Base-by-base conservation (phyloP, 2,329 filamentous ascomycete species). In the Anisogramma anomala region DNA sequence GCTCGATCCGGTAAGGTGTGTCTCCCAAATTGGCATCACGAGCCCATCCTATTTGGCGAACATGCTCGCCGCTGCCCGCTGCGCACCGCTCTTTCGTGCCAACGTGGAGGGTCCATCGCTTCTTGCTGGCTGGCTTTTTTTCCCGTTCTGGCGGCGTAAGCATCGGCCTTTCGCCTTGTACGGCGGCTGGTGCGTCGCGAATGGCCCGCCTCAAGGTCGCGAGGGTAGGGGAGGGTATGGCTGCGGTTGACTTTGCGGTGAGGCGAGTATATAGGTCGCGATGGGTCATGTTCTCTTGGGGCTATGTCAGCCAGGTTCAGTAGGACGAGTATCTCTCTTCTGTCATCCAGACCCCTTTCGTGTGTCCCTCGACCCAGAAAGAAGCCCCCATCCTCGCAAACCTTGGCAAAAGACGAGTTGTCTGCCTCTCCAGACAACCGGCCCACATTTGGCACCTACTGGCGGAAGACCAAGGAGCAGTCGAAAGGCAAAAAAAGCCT, bases 361-460 rank as follows among this genome's bases (percentile, higher is more conserved):
- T 32, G 3, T 32, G 15, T 23, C 22, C 22, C 22, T 23, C 22
- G 9, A 5, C 22, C 6, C 22, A 23, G 22, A 6, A 23, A 5
- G 5, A 23, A 23, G 9, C 5, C 22, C 22, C 22, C 5, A 5
- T 6, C 22, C 30, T 8, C 3, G 6, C 14, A 32, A 32, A 11
- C 15, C 7, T 15, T 13, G 7, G 18, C 8, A 3, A 9, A 7
- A 32, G 30, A 32, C 14, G 15, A 18, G 3, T 18, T 32, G 30
- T 32, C 30, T 32, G 27, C 20, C 34, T 37, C 51, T 14, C 48
- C 47, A 2, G 46, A 30, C 17, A 51, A 50, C 13, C 57, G 64
- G 44, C 66, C 67, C 2, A 67, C 67, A n/a, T 71, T 71, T 50
- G 55, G 58, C n/a, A 51, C 58, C 8, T 71, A 65, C 44, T 67